Evolutionary conservation across 331 rosid genomes (phyloP), one percentile per base, ranked within the genome.

Genomic region (Cydonia oblonga): DNA sequence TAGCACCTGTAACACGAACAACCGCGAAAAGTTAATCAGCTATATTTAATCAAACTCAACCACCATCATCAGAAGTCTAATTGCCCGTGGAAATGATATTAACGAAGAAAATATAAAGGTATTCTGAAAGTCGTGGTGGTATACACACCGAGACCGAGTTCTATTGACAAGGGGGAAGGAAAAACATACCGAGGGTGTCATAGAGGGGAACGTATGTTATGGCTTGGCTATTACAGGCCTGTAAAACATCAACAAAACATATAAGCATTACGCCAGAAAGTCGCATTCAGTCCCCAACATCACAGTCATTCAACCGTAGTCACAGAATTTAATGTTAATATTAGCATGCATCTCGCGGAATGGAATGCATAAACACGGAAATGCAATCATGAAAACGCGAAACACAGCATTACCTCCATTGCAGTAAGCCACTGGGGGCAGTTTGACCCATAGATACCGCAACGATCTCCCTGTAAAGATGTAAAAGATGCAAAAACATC

Each of bases 181-280:
- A 74, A 15, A 79, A 54, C 86, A 72, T 82, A 91, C 97, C 98
- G 11, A 93, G 90, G 13, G 96, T 84, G 83, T 93, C 97, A 72
- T 93, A 93, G 9, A 93, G 75, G 2, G 97, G 98, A 14, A 91
- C 96, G 71, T 86, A 87, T 53, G 91, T 88, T 77, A 91, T 78
- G 71, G 82, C 86, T 56, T 82, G 91, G 86, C 97, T 79, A 69
- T 83, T 89, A 81, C 97, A 93, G 69, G 98, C 98, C 98, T 93
- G 88, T 78, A 77, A 76, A 68, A 66, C 42, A 76, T 23, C 54
- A 76, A 72, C 60, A 24, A 59, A 54, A 64, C 60, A 71, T 18
- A 30, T 0, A 35, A 18, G 1, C 12, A 44, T 57, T 16, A 71
- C 25, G 5, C 46, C 22, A 19, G 14, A 49, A 68, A n/a, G 19